Evolutionary conservation across 306 rosid genomes (phyloP), one percentile per base, ranked within the genome.

Genomic region (Rubus idaeus): DNA sequence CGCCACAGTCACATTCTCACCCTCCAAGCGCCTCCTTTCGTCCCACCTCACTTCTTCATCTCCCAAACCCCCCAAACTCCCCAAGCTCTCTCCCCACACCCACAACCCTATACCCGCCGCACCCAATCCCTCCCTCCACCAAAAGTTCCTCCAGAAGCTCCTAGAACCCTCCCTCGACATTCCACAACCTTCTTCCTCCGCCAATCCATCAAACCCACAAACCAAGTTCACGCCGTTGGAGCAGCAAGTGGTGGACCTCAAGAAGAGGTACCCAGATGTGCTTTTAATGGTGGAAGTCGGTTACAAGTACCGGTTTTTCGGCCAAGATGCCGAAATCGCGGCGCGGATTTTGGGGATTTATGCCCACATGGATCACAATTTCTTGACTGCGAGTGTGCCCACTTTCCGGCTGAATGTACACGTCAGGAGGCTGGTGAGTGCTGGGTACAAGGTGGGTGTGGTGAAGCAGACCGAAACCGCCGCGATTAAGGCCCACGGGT

Each of bases 401-500:
- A 86, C 96, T 49, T 83, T 95, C 83, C 87, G 98, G 77, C 57
- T 92, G 7, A 84, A 87, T 77, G 91, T 92, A 55, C 98, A 95
- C 73, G 97, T 92, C 70, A 90, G 98, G 87, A 88, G 97, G 89
- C 92, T 95, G 68, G 98, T 95, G 42, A 77, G 83, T 20, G 96
- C 92, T 1, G 98, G 98, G 53, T 89, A 86, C 56, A 92, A 95
- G 82, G 97, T 95, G 26, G 97, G 98, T 41, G 97, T 95, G 44
- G 91, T 95, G 40, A 90, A 85, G 89, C 98, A 95, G 90, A 95
- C 97, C 0, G 97, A 95, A 83, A 95, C 98, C 0, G 96, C 98
- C 1, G 92, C 98, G 49, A 89, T 92, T 58, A 95, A 95, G 86
- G 91, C 98, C 3, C 97, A 89, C 3, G 93, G 98, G 14, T 83